phyloP scores from a whole-genome alignment of 164 flowering plant genomes.

The Nymphaea thermarum region DNA sequence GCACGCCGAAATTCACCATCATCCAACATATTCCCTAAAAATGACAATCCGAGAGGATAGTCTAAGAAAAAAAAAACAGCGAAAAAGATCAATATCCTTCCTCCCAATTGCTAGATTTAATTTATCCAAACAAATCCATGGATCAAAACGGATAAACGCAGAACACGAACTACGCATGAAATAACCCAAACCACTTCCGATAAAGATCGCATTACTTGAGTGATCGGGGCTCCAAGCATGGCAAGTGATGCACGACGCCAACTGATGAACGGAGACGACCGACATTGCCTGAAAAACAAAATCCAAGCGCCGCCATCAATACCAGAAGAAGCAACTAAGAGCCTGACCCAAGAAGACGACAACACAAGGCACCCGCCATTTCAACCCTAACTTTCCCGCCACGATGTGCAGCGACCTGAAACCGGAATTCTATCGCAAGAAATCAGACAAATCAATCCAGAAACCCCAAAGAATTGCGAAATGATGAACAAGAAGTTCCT shows the following conservation, averaged over 20 bases:
- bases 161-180: not conserved
- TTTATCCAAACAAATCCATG: not conserved
- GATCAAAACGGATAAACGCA: not conserved
- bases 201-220: conserved; percentile 31
- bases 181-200: too few species aligned
- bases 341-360: not conserved
- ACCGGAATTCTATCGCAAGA: not conserved
- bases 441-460: not conserved
- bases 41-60: not conserved
- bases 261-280: conserved; percentile 52
- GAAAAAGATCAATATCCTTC: not conserved
- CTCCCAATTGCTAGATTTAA: not conserved
- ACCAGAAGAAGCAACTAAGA: not conserved
- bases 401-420: not conserved
- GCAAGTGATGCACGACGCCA: conserved; percentile 84
- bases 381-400: not conserved
- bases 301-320: not conserved
- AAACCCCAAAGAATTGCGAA: not conserved
- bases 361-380: not conserved
- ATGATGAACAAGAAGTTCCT: not conserved
- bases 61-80: not conserved
- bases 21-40: too few species aligned
- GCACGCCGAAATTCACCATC: too few species aligned
- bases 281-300: conserved; percentile 30
- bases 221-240: conserved; percentile 95